These are phyloP conservation scores for Marasmius sp. DNA, from an alignment of 1,284 basidiomycete species.

Conservation along the genomic window DNA sequence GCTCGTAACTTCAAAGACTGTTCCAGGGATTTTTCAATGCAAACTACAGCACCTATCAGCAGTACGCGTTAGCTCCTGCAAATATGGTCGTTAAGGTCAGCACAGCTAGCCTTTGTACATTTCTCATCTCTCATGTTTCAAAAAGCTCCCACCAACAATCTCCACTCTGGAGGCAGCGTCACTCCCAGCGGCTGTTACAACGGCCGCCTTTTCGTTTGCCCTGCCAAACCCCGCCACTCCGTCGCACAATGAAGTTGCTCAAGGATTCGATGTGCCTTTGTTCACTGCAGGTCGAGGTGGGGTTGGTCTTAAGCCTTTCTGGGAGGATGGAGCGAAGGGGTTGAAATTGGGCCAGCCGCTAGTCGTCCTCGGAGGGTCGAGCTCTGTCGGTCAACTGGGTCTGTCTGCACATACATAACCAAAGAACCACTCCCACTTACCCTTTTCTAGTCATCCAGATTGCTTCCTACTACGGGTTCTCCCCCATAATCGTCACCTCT, in stretches of 20 bases:
- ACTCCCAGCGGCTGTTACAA: too few relatives aligned
- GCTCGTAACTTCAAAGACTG: slow-evolving; percentile 30
- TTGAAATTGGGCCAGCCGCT: slow-evolving; percentile 21
- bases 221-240: too few relatives aligned
- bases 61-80: slow-evolving; percentile 42
- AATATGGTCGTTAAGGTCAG: slow-evolving; percentile 42
- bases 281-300: too few relatives aligned
- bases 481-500: slow-evolving; percentile 37
- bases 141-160: too few relatives aligned
- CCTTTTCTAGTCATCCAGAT: background rate
- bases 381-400: slow-evolving; percentile 29
- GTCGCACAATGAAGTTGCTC: too few relatives aligned
- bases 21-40: slow-evolving; percentile 37
- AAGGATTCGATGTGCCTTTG: too few relatives aligned
- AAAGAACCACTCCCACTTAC: too few relatives aligned
- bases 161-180: too few relatives aligned
- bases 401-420: too few relatives aligned
- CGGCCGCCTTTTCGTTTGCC: too few relatives aligned
- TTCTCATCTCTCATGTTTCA: background rate
- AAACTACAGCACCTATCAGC: slow-evolving; percentile 45
- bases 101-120: background rate
- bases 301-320: slow-evolving; percentile 10
- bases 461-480: slow-evolving; percentile 31
- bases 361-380: slow-evolving; percentile 25
- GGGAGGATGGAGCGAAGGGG: slow-evolving; percentile 28